Evolutionary conservation across 495 filamentous ascomycete genomes (phyloP), one percentile per base, ranked within the genome.

Genomic region (Neurospora cerealis): DNA sequence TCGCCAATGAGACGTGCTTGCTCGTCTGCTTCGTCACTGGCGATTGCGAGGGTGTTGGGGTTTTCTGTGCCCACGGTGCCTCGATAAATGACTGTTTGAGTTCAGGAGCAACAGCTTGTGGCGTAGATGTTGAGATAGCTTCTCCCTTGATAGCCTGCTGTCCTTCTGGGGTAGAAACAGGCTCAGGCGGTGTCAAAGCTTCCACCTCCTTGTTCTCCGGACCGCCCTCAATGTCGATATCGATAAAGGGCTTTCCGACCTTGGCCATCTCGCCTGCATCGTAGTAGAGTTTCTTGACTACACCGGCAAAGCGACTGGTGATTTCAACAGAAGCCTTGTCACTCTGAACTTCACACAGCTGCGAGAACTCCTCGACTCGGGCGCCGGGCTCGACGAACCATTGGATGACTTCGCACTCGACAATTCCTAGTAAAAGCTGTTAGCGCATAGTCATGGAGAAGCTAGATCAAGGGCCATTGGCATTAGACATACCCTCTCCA

Each of bases 251-350:
- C 87, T 92, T 93, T 73, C 96, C 96, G 11, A 97, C 97, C 78
- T 93, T 92, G 28, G 95, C 95, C 86, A 97, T 97, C 75, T 98
- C 96, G 73, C 97, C 96, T 19, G 95, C 90, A 70, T 98, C 93
- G 79, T 97, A 98, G 80, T 98, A 89, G 37, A 99, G 86, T 83
- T 94, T 98, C 85, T 97, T 98, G 70, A 99, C 95, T 2, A 98
- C 91, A 21, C 96, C 96, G 72, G 94, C 92, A 79, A 96, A 99
- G 69, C 94, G 88, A 71, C 94, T 97, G 38, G 96, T 97, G 72
- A 99, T 99, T 89, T 98, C 96, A 48, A 97, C 94, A n/a, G 93
- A 95, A 17, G 96, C 96, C 82, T 99, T 99, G 83, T 99, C 96
- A 72, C 93, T 96, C 80, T 98, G 96, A 48, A 98, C 96, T 83